phyloP scores from a whole-genome alignment of 805 yeast genomes.

The Saturnispora gosingensis region DNA sequence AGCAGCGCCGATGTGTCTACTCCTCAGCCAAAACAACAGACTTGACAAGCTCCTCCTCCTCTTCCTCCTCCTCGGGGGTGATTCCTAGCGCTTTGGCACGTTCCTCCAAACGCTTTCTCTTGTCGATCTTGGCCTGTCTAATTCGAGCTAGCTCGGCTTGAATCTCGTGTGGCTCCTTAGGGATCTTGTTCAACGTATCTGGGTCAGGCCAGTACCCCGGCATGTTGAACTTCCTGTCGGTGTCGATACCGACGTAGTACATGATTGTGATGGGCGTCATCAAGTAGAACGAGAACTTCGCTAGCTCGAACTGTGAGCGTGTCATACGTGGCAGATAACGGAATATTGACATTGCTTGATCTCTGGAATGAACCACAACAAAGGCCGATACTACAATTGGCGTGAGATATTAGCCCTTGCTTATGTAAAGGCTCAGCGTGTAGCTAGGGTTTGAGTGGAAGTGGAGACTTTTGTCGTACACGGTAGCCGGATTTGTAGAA shows the following conservation, averaged over 20 bases:
- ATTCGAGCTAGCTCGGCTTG: slow-evolving; percentile 86
- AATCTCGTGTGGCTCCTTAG: slow-evolving; percentile 87
- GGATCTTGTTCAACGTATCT: slow-evolving; percentile 78
- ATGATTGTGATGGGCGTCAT: slow-evolving; percentile 83
- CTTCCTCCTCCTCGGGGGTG: slow-evolving; percentile 27
- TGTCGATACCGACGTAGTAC: slow-evolving; percentile 88
- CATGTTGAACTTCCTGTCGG: slow-evolving; percentile 79
- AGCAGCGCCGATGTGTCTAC: background rate
- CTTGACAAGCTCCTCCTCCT: slow-evolving; percentile 2
- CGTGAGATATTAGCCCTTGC: background rate
- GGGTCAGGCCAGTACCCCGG: slow-evolving; percentile 99
- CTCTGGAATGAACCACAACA: background rate
- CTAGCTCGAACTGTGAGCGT: slow-evolving; percentile 45
- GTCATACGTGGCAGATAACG: slow-evolving; percentile 20
- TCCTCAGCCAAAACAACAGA: slow-evolving; percentile 11
- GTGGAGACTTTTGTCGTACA: background rate
- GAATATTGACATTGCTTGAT: background rate
- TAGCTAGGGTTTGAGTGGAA: background rate
- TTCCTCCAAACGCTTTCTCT: slow-evolving; percentile 63
- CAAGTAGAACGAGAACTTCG: slow-evolving; percentile 74
- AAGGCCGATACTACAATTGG: background rate
- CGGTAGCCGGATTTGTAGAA: no score
- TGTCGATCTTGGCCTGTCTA: slow-evolving; percentile 64
- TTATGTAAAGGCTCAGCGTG: background rate
- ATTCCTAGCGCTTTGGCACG: slow-evolving; percentile 64